Evolutionary conservation across 163 green algal genomes (phyloP).

Genomic region (Scenedesmus sp.): DNA sequence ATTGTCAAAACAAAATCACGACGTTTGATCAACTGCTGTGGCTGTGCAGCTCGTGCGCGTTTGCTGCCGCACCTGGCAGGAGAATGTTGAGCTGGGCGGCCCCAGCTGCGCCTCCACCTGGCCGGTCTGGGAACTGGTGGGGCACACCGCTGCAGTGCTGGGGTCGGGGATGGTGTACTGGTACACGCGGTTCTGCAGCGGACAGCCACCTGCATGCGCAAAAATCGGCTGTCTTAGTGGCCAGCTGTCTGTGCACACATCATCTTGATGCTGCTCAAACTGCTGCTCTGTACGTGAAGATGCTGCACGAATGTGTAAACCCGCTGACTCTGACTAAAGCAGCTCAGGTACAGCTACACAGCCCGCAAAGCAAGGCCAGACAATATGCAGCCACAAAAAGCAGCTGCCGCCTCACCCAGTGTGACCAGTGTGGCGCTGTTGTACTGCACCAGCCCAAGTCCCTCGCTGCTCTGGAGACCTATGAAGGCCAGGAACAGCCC

Average conservation of each 20-base stretch:
- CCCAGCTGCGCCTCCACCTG: neutral
- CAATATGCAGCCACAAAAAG: neutral
- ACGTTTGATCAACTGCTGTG: too few relatives aligned
- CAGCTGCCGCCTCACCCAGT: constrained; percentile 36
- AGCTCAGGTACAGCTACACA: neutral
- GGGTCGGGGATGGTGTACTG: constrained; percentile 30
- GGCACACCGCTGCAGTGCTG: constrained; percentile 31
- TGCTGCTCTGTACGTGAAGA: too few relatives aligned
- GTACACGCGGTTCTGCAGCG: constrained; percentile 24
- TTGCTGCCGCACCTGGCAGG: constrained; percentile 21
- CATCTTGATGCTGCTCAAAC: too few relatives aligned
- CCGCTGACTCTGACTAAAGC: neutral
- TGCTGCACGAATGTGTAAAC: too few relatives aligned
- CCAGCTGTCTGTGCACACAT: neutral
- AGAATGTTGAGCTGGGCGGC: constrained; percentile 11
- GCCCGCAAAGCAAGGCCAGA: neutral
- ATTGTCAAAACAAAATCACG: too few relatives aligned
- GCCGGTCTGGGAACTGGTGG: neutral
- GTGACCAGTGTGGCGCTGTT: constrained; percentile 57
- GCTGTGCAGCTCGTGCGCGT: too few relatives aligned
- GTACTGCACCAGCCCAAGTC: constrained; percentile 55
- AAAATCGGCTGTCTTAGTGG: neutral
- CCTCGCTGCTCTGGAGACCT: constrained; percentile 75
- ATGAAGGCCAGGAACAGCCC: constrained; percentile 70
- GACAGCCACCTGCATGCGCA: constrained; percentile 30